Percentiles rank a stretch among this genome's conserved stretches.
These are phyloP conservation scores for Phlegmacium glaucopus DNA, from an alignment of 768 basidiomycete species.

Conservation along the genomic window DNA sequence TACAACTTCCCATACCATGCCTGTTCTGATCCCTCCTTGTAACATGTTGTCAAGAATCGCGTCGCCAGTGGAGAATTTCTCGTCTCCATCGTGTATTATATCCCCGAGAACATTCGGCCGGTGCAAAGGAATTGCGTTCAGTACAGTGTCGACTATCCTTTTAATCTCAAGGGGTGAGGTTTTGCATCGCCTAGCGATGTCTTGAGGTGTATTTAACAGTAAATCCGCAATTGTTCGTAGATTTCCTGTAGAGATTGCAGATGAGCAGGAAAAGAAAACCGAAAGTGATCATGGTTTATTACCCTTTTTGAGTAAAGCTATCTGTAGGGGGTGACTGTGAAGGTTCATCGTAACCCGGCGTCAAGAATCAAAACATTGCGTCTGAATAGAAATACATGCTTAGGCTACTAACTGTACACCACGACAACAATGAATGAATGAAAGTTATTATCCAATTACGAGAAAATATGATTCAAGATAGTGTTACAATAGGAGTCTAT, in stretches of 20 bases:
- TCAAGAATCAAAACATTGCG: slow-evolving; percentile 8
- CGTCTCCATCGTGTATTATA: slow-evolving; percentile 32
- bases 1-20: slow-evolving; percentile 83
- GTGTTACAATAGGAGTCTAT: no score
- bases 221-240: slow-evolving; percentile 47
- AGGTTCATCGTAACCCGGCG: slow-evolving; percentile 2
- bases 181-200: slow-evolving; percentile 55
- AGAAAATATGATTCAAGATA: no score
- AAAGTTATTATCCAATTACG: no score
- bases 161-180: slow-evolving; percentile 47
- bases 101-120: slow-evolving; percentile 39
- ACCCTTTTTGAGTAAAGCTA: no score
- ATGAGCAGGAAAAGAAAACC: not conserved
- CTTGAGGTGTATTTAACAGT: slow-evolving; percentile 43
- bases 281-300: not conserved
- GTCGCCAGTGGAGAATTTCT: slow-evolving; percentile 75
- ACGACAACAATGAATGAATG: no score
- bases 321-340: no score
- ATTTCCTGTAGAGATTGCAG: slow-evolving; percentile 30
- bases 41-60: slow-evolving; percentile 59
- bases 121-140: slow-evolving; percentile 35
- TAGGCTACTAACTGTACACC: no score
- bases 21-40: slow-evolving; percentile 76
- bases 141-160: slow-evolving; percentile 47
- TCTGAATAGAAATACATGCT: no score